Conservation (phyloP, 176 grass and related monocot species). For the Musa itinerans region DNA sequence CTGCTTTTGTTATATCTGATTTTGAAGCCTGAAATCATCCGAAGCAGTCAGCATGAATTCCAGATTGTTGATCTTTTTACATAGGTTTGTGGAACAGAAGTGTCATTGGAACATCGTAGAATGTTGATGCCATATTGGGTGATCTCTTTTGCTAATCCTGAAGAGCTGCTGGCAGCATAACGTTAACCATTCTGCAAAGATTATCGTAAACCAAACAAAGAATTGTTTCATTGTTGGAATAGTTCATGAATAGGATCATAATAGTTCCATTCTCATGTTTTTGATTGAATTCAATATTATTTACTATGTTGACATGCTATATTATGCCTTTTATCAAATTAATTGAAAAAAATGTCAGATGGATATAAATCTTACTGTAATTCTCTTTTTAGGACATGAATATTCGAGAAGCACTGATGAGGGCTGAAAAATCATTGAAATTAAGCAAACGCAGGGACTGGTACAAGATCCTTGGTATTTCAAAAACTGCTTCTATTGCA, state of each 20-base stretch:
- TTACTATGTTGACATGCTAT: neutral
- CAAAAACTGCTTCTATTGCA: conserved; percentile 62
- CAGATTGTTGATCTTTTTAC: too few relatives aligned
- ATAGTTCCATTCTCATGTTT: neutral
- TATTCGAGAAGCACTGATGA: conserved; percentile 77
- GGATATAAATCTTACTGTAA: conserved; percentile 2
- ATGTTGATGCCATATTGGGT: neutral
- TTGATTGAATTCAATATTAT: neutral
- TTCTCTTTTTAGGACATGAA: conserved; percentile 51
- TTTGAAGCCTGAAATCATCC: too few relatives aligned
- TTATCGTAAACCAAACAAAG: neutral
- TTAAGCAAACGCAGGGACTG: conserved; percentile 95
- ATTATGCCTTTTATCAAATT: neutral
- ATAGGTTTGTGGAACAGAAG: too few relatives aligned
- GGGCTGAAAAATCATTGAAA: conserved; percentile 84
- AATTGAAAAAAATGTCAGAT: neutral
- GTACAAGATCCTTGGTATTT: conserved; percentile 84
- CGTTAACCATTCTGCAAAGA: neutral
- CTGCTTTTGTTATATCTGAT: too few relatives aligned
- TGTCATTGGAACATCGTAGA: too few relatives aligned
- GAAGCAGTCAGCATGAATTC: too few relatives aligned
- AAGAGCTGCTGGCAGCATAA: neutral
- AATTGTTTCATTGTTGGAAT: neutral
- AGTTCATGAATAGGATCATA: too few relatives aligned
- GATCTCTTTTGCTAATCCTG: neutral